Conservation (phyloP, 495 filamentous ascomycete genomes). For the Hyaloscypha finlandica region DNA sequence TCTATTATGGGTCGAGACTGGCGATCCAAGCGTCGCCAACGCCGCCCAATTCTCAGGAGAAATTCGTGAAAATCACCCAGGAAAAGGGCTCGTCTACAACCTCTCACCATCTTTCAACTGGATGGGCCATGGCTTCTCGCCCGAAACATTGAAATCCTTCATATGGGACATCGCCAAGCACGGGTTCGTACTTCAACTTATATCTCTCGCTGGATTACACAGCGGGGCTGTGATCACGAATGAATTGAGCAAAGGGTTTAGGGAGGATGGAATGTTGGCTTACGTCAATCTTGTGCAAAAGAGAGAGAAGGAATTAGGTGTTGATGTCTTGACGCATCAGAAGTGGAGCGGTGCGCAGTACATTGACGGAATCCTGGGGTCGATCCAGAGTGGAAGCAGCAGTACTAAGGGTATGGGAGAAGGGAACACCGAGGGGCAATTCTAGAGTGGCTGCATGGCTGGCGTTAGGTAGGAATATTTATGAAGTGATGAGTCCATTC, state of each 20-base stretch:
- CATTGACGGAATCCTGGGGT: slow-evolving; percentile 89
- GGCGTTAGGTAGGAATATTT: slow-evolving; percentile 1
- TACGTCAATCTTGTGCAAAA: slow-evolving; percentile 90
- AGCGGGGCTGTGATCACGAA: slow-evolving; percentile 83
- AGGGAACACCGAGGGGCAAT: slow-evolving; percentile 72
- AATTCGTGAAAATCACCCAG: slow-evolving; percentile 64
- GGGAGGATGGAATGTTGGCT: slow-evolving; percentile 89
- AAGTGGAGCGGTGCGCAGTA: slow-evolving; percentile 96
- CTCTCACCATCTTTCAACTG: slow-evolving; percentile 96
- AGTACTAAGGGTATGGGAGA: slow-evolving; percentile 81
- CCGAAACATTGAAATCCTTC: slow-evolving; percentile 77
- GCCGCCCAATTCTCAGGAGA: slow-evolving; percentile 72
- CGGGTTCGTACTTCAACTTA: slow-evolving; percentile 91
- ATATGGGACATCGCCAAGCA: slow-evolving; percentile 95
- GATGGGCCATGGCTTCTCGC: slow-evolving; percentile 90
- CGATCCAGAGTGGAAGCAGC: slow-evolving; percentile 89
- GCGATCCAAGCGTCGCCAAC: slow-evolving; percentile 77
- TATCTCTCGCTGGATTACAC: slow-evolving; percentile 89
- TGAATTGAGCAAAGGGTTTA: slow-evolving; percentile 81
- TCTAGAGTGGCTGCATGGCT: slow-evolving; percentile 28
- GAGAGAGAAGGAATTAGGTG: slow-evolving; percentile 87
- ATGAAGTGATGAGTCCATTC: not conserved
- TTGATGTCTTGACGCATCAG: slow-evolving; percentile 96
- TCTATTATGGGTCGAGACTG: slow-evolving; percentile 96
- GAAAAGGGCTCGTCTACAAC: slow-evolving; percentile 95